Evolutionary conservation across 2,329 filamentous ascomycete genomes (phyloP).

Genomic region (Colletotrichum coccodes): DNA sequence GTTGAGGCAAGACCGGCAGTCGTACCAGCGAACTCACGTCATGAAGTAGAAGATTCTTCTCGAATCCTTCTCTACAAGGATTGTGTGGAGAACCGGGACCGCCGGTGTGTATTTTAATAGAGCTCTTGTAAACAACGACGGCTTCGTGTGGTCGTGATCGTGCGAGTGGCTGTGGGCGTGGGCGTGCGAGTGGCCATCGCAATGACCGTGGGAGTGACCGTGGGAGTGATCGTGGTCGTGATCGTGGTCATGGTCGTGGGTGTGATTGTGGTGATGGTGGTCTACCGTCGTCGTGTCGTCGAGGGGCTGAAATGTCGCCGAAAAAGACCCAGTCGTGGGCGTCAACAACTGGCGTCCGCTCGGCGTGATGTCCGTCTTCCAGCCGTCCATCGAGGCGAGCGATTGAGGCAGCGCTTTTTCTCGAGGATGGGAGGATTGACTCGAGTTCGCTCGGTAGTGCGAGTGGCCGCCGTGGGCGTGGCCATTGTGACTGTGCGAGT

Average conservation of each 20-base stretch:
- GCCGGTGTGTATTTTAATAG: constrained; percentile 76
- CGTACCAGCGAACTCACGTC: constrained; percentile 64
- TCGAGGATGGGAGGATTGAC: constrained; percentile 33
- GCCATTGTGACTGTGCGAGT: constrained; percentile 34
- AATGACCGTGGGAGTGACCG: constrained; percentile 36
- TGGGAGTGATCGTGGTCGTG: constrained; percentile 35
- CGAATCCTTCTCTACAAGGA: constrained; percentile 91
- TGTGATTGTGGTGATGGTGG: constrained; percentile 37
- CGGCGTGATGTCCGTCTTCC: constrained; percentile 52
- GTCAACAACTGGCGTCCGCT: constrained; percentile 53
- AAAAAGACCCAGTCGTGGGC: constrained; percentile 35
- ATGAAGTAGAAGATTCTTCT: constrained; percentile 98
- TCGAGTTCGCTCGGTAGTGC: constrained; percentile 32
- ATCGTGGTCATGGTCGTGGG: constrained; percentile 40
- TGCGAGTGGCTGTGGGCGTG: constrained; percentile 40
- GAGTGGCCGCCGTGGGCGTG: constrained; percentile 43
- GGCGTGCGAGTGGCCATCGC: constrained; percentile 42
- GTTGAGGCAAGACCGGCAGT: constrained; percentile 10
- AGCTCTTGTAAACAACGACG: constrained; percentile 77
- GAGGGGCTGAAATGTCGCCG: constrained; percentile 26
- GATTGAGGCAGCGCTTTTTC: constrained; percentile 45
- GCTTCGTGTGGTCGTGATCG: constrained; percentile 53
- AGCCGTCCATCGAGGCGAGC: constrained; percentile 48
- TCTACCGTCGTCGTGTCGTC: constrained; percentile 29
- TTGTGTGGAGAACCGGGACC: constrained; percentile 84